A percentile compares a stretch with the other conserved stretches of the same genome.
phyloP scores from a whole-genome alignment of 2,329 filamentous ascomycete species.

The Aaosphaeria pasadenensis region DNA sequence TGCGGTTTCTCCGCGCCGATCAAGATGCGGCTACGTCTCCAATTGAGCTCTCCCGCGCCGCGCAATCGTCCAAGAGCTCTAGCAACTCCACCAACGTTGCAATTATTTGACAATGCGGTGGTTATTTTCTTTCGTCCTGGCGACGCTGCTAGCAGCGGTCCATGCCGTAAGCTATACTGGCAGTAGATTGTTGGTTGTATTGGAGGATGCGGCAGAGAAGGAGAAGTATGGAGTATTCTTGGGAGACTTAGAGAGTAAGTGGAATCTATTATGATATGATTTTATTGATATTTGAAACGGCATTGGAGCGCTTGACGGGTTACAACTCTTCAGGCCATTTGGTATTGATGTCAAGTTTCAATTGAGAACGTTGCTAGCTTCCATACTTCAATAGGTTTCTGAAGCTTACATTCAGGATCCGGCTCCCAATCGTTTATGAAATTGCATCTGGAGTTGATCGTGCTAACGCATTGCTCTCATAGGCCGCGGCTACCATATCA shows the following conservation, averaged over 20 bases:
- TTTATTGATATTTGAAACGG: neutral
- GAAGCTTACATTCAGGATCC: no score
- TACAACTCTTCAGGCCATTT: no score
- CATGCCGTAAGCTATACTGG: constrained; percentile 78
- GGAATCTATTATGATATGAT: neutral
- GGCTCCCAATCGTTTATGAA: neutral
- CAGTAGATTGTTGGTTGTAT: constrained; percentile 75
- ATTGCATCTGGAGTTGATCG: constrained; percentile 6
- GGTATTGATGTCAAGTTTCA: no score
- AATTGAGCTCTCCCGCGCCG: constrained; percentile 16
- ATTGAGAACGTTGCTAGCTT: no score
- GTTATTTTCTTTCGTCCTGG: constrained; percentile 66
- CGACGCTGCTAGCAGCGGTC: constrained; percentile 64
- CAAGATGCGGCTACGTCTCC: constrained; percentile 36
- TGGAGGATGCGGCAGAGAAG: constrained; percentile 81
- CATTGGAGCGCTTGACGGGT: no score
- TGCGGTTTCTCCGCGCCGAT: constrained; percentile 20
- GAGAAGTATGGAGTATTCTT: constrained; percentile 79
- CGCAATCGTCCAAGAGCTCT: constrained; percentile 4
- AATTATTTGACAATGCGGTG: constrained; percentile 62
- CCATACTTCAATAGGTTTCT: no score
- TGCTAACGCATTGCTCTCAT: neutral
- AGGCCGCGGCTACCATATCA: constrained; percentile 81
- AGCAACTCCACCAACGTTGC: neutral
- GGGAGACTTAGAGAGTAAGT: constrained; percentile 66